Conservation (phyloP, 2,329 filamentous ascomycete species). For the Leptographium flavum region DNA sequence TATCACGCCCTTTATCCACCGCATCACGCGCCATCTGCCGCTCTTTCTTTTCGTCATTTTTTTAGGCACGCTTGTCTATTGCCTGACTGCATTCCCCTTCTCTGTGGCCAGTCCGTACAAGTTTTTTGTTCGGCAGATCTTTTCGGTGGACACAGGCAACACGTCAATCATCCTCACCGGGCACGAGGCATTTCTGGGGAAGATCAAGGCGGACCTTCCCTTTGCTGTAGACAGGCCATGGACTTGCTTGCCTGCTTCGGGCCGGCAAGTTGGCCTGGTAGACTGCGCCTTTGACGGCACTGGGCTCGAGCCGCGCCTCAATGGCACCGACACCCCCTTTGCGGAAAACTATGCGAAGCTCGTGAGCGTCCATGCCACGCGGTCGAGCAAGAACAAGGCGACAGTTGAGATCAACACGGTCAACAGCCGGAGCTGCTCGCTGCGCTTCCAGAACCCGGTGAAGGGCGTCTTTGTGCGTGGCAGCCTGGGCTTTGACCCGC, state of each 20-base stretch:
- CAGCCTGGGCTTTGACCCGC: constrained; percentile 41
- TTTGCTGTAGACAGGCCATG: constrained; percentile 50
- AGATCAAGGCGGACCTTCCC: constrained; percentile 55
- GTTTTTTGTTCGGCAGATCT: constrained; percentile 68
- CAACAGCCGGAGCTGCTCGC: constrained; percentile 66
- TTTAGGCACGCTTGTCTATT: constrained; percentile 66
- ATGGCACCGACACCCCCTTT: constrained; percentile 48
- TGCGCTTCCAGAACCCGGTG: constrained; percentile 58
- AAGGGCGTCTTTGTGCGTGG: constrained; percentile 50
- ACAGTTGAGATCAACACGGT: constrained; percentile 52
- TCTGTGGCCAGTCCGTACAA: constrained; percentile 68
- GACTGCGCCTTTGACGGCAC: constrained; percentile 58
- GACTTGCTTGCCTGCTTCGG: constrained; percentile 29
- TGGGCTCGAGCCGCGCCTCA: constrained; percentile 15
- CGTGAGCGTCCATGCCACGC: constrained; percentile 49
- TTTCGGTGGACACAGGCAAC: constrained; percentile 60
- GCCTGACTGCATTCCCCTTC: constrained; percentile 79
- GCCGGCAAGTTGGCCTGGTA: constrained; percentile 33
- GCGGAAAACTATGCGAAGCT: constrained; percentile 37
- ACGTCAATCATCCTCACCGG: constrained; percentile 59
- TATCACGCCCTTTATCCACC: constrained; percentile 70
- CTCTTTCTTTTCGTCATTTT: constrained; percentile 62
- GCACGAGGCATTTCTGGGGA: constrained; percentile 49
- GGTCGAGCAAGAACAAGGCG: constrained; percentile 29
- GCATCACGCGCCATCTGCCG: constrained; percentile 71